phyloP scores from a whole-genome alignment of 306 rosid genomes.

The Cucurbita pepo region DNA sequence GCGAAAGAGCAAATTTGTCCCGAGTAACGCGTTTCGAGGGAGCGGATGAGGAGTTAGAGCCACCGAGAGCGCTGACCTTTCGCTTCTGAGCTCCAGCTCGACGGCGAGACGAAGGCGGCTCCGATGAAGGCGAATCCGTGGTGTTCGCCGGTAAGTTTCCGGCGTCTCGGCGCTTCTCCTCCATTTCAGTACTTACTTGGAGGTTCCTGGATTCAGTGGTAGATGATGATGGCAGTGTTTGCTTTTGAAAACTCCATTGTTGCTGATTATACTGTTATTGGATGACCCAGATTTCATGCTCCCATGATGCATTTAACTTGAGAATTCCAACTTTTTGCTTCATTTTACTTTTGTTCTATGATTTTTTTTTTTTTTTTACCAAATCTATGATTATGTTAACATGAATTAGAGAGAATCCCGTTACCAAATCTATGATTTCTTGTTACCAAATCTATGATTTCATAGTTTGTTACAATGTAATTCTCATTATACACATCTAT shows the following conservation, averaged over 20 bases:
- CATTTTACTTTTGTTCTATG: no score
- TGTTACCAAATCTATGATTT: no score
- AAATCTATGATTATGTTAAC: no score
- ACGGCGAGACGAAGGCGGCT: slow-evolving; percentile 51
- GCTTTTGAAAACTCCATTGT: background rate
- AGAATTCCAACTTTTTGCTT: background rate
- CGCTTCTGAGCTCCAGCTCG: slow-evolving; percentile 67
- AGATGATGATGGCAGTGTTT: background rate
- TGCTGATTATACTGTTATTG: background rate
- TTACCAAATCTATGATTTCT: no score
- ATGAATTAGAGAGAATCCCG: no score
- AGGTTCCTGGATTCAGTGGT: background rate
- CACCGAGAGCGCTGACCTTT: slow-evolving; percentile 27
- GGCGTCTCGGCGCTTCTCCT: slow-evolving; percentile 64
- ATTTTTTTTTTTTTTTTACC: no score
- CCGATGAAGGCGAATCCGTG: slow-evolving; percentile 39
- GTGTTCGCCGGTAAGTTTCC: slow-evolving; percentile 19
- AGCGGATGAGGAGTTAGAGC: slow-evolving; percentile 37
- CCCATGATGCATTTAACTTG: background rate
- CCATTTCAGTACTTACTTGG: slow-evolving; percentile 26
- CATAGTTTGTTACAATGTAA: no score
- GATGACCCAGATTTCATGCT: background rate
- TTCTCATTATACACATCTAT: no score
- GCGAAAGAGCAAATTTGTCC: slow-evolving; percentile 42
- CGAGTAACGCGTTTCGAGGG: slow-evolving; percentile 72